Conservation (phyloP, 1,284 basidiomycete species). For the Macrocystidia cucumis region DNA sequence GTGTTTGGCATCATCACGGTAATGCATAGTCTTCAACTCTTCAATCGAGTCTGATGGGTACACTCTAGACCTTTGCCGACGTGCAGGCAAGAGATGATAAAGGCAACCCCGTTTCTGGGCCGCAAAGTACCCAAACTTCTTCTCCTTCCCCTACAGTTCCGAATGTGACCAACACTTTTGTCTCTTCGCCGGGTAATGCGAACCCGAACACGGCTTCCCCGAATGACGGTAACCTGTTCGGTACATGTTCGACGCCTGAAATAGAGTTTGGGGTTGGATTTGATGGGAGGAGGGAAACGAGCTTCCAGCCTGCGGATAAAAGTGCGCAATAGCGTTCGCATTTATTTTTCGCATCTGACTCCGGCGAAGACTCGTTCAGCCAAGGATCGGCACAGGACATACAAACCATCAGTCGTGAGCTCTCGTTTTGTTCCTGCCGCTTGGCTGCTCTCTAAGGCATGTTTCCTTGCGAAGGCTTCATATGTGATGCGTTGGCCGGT, state of each 20-base stretch:
- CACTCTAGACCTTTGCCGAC: slow-evolving; percentile 27
- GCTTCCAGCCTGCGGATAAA: slow-evolving; percentile 39
- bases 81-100: slow-evolving; percentile 30
- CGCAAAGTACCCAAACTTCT: too few species aligned
- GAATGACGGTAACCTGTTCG: too few species aligned
- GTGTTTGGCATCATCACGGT: slow-evolving; percentile 41
- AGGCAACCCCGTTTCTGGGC: too few species aligned
- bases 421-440: too few species aligned
- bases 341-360: neutral
- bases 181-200: too few species aligned
- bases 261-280: slow-evolving; percentile 57
- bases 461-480: slow-evolving; percentile 22
- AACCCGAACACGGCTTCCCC: too few species aligned
- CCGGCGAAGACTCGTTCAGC: slow-evolving; percentile 31
- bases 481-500: slow-evolving; percentile 40
- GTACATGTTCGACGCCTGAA: slow-evolving; percentile 47
- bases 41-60: slow-evolving; percentile 3
- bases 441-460: neutral
- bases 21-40: slow-evolving; percentile 8
- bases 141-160: too few species aligned
- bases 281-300: slow-evolving; percentile 49
- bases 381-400: slow-evolving; percentile 48
- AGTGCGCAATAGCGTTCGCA: slow-evolving; percentile 18
- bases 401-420: slow-evolving; percentile 37
- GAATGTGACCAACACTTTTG: too few species aligned